Evolutionary conservation across 164 flowering plant species (phyloP).

Genomic region (Saururus chinensis): DNA sequence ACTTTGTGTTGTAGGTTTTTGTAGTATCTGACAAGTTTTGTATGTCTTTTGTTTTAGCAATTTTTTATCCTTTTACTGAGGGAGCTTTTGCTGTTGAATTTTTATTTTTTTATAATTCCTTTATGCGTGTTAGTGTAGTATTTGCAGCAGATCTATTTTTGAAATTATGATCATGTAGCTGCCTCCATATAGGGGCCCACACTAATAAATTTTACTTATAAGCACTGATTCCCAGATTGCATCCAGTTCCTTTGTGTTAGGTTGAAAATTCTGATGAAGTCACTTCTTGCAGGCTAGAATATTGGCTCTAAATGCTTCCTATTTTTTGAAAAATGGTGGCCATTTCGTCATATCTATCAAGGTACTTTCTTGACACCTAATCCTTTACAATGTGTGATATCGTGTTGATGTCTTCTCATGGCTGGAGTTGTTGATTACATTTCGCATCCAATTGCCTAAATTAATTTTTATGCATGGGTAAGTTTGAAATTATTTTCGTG

Average conservation of each 20-base stretch:
- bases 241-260: no score
- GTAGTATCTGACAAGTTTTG: no score
- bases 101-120: not conserved
- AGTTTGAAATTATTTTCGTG: no score
- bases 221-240: not conserved
- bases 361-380: slow-evolving; percentile 26
- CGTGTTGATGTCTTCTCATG: not conserved
- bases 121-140: not conserved
- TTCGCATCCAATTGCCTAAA: no score
- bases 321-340: slow-evolving; percentile 85
- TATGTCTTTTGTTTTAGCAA: no score
- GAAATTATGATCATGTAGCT: not conserved
- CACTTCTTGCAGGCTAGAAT: slow-evolving; percentile 72
- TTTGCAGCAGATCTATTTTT: not conserved
- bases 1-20: no score
- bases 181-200: not conserved
- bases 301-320: slow-evolving; percentile 81
- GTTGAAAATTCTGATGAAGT: no score
- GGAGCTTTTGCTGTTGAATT: no score
- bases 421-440: no score
- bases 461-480: no score
- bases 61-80: no score
- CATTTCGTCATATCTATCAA: slow-evolving; percentile 95
- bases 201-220: not conserved
- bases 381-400: no score